Conservation (phyloP, 768 basidiomycete genomes). For the Mycena floridula region DNA sequence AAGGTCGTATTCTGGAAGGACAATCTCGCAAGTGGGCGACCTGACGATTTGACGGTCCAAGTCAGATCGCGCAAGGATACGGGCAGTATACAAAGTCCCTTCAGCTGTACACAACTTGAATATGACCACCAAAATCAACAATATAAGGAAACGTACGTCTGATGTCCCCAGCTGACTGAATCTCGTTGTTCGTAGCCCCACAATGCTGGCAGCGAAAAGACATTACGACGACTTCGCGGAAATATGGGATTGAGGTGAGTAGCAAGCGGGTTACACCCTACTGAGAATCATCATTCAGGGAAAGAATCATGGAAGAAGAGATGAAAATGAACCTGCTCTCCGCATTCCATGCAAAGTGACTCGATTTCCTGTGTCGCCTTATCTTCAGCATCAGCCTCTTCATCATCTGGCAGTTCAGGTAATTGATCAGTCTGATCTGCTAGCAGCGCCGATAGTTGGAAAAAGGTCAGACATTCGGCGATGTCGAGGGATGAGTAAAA, state of each 20-base stretch:
- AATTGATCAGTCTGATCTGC: slow-evolving; percentile 4
- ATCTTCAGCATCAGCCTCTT: slow-evolving; percentile 43
- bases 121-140: background rate
- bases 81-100: slow-evolving; percentile 76
- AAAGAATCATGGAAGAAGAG: background rate
- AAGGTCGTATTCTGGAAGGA: slow-evolving; percentile 83
- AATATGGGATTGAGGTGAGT: slow-evolving; percentile 92
- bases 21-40: slow-evolving; percentile 73
- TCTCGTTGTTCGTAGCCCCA: slow-evolving; percentile 85
- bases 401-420: slow-evolving; percentile 1
- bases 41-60: slow-evolving; percentile 93
- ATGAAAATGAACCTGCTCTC: slow-evolving; percentile 59
- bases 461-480: no score
- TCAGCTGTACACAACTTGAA: slow-evolving; percentile 45
- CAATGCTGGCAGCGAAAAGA: slow-evolving; percentile 96
- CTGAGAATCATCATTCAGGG: slow-evolving; percentile 10
- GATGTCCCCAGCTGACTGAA: slow-evolving; percentile 84
- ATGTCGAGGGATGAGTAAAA: no score
- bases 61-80: slow-evolving; percentile 67
- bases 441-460: no score
- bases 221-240: slow-evolving; percentile 92
- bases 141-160: slow-evolving; percentile 50
- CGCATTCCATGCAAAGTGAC: slow-evolving; percentile 91
- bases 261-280: slow-evolving; percentile 88
- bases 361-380: slow-evolving; percentile 77